Evolutionary conservation across 129 eudicot genomes (phyloP), one percentile per base, ranked within the genome.

Genomic region (Chrysanthemum seticuspe): DNA sequence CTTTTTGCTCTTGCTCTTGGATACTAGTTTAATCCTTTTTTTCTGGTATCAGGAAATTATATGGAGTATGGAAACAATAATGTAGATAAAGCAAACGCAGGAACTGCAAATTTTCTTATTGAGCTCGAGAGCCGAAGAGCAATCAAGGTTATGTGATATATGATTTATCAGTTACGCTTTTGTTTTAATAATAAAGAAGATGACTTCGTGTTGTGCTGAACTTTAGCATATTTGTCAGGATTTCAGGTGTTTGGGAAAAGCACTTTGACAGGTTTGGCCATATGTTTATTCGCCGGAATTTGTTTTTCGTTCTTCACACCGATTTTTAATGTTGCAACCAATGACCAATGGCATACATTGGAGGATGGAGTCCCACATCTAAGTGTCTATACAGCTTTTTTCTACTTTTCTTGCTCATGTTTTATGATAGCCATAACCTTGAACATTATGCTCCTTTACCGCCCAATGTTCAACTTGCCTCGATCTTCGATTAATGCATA

Each of bases 361-460:
- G 40, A 67, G 10, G 71, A 67, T 1, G 71, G 92, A 4, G 90
- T 91, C 19, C 90, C 96, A 19, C 88, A 86, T 70, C 74, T 91
- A 55, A 87, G 83, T n/a, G 90, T 91, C 58, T 91, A 88, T 80
- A 84, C 96, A 0, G 87, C 96, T 2, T 88, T 91, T 67, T 91
- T 91, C 82, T 91, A 89, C 86, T 91, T 91, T 84, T 91, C 97
- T 6, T 52, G 81, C 49, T 86, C 96, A 31, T 91, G 91, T 73
- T 88, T 91, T 23, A 85, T 84, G 49, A 50, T 88, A 2, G 96
- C 97, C 34, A 19, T 84, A 67, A 78, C 79, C 50, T 74, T 91
- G 54, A 91, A 91, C 68, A 65, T 91, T 64, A 78, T 21, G 76
- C 88, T 91, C 74, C 75, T 91, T 45, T 91, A 86, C 59, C 76